Evolutionary conservation across 306 rosid genomes (phyloP).

Genomic region (Lathyrus oleraceus): DNA sequence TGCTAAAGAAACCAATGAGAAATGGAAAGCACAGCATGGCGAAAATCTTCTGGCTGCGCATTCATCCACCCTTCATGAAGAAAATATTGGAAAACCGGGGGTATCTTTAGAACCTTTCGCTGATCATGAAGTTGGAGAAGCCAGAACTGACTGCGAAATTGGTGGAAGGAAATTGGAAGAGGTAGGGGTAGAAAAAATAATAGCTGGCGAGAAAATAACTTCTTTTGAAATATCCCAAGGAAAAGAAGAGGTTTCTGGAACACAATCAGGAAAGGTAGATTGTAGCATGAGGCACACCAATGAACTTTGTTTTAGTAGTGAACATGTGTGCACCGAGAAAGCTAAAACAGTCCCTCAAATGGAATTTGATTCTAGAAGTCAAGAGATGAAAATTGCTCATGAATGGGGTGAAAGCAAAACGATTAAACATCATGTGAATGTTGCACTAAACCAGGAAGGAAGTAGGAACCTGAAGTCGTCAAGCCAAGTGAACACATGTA

Average conservation of each 20-base stretch:
- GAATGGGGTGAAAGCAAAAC: constrained; percentile 49
- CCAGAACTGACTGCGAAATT: constrained; percentile 22
- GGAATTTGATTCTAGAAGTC: constrained; percentile 48
- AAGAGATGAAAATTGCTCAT: constrained; percentile 46
- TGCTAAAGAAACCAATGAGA: constrained; percentile 37
- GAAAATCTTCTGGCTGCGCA: constrained; percentile 39
- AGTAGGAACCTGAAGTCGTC: constrained; percentile 36
- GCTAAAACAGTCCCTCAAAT: constrained; percentile 36
- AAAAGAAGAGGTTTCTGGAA: constrained; percentile 33
- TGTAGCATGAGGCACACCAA: constrained; percentile 36
- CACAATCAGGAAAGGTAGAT: constrained; percentile 40
- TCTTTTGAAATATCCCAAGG: constrained; percentile 33
- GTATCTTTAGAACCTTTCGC: constrained; percentile 39
- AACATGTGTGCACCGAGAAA: constrained; percentile 37
- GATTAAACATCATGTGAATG: constrained; percentile 37
- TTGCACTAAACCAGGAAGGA: constrained; percentile 38
- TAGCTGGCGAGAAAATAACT: constrained; percentile 18
- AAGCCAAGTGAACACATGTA: constrained; percentile 36
- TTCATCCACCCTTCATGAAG: constrained; percentile 33
- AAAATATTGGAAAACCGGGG: constrained; percentile 39
- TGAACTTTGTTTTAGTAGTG: constrained; percentile 44
- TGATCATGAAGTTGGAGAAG: constrained; percentile 41
- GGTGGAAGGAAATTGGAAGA: constrained; percentile 43
- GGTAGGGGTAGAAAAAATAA: constrained; percentile 35
- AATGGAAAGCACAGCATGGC: constrained; percentile 30